Evolutionary conservation across 140 eudicot genomes (phyloP).

Genomic region (Stevia rebaudiana): DNA sequence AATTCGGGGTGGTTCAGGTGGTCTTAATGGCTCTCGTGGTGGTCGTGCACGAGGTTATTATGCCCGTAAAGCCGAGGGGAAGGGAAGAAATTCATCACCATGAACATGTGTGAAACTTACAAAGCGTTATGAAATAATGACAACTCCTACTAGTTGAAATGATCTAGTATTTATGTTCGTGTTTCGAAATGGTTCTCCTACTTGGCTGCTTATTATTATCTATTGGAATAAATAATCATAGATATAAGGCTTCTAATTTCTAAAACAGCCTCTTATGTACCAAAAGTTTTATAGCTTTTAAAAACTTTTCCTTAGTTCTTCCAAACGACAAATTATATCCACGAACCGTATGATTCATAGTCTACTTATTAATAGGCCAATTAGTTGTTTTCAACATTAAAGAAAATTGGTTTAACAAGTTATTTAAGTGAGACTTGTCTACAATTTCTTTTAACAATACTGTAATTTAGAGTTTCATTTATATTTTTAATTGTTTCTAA

Average conservation of each 20-base stretch:
- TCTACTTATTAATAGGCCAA: too few species aligned
- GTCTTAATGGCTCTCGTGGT: background rate
- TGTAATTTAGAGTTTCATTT: too few species aligned
- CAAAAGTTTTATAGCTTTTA: too few species aligned
- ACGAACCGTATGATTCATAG: too few species aligned
- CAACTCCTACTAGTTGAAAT: background rate
- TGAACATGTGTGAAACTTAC: constrained; percentile 1
- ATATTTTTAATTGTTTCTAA: too few species aligned
- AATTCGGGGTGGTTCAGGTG: too few species aligned
- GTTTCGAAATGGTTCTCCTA: background rate
- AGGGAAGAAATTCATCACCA: constrained; percentile 8
- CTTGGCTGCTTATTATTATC: constrained; percentile 8
- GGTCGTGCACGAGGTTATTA: background rate
- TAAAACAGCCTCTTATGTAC: constrained; percentile 6
- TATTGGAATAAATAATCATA: constrained; percentile 10
- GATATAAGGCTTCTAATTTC: background rate
- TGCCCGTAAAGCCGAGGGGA: background rate
- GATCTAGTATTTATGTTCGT: background rate
- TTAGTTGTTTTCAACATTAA: too few species aligned
- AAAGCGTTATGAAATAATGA: constrained; percentile 12
- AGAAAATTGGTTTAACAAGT: too few species aligned
- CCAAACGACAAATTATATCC: too few species aligned
- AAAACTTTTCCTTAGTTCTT: too few species aligned
- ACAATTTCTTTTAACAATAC: too few species aligned
- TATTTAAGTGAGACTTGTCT: too few species aligned